Evolutionary conservation across 805 yeast genomes (phyloP), one percentile per base, ranked within the genome.

Genomic region (Candida argentea): DNA sequence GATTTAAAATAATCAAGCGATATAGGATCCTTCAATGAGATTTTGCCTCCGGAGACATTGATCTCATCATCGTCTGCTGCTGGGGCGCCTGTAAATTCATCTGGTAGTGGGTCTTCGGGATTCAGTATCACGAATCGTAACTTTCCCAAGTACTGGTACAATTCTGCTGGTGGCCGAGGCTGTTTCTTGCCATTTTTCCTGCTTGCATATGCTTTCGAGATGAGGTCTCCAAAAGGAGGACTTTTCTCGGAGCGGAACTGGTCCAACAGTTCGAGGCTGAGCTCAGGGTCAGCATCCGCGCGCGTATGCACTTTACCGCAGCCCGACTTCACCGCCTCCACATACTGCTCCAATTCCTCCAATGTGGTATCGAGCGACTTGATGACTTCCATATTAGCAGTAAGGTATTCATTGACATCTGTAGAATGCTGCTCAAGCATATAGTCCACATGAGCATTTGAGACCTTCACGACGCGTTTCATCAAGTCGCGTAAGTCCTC

Each of bases 11-110:
- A 47, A 29, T 63, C 57, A 33, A 67, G 44, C 0, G 86, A 70
- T 9, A 81, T 58, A 0, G 89, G 89, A 45, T 87, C 85, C 15
- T 59, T 65, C 32, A 82, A 45, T 26, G 76, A 73, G n/a, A 82
- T 57, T 20, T 55, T 68, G 21, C 91, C 91, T 31, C 91, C 93
- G 6, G 70, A 73, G 5, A 81, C 66, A 23, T 65, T 70, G 18
- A 81, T 25, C 14, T 77, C 89, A 14, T 76, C 83, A 21, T 70
- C 76, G 9, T 62, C 74, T 1, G 42, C 48, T n/a, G n/a, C n/a
- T n/a, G n/a, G n/a, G n/a, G n/a, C n/a, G n/a, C n/a, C n/a, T n/a
- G n/a, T n/a, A n/a, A n/a, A n/a, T 2, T 46, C 52, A 10, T 59
- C 67, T 0, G 84, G 83, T 12, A 80, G 41, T 5, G 82, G 76